A percentile compares a stretch with the other conserved stretches of the same genome.
Conservation (phyloP, 768 basidiomycete species). For the Macrolepiota albuminosa region DNA sequence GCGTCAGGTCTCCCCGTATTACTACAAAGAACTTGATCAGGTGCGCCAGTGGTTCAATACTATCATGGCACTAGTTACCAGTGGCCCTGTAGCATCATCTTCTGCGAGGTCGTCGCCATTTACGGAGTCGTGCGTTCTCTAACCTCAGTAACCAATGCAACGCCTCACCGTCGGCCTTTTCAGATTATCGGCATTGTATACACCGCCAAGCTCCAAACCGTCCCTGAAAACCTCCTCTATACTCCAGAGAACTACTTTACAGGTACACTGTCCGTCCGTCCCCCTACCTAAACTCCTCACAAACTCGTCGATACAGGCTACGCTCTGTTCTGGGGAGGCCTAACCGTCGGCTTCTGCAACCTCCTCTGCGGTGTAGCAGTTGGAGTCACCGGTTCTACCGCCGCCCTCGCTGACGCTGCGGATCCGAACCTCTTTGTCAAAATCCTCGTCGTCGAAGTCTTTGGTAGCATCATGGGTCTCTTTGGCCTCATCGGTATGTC, state of each 20-base stretch:
- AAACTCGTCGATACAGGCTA: constrained; percentile 48
- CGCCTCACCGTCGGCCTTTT: neutral
- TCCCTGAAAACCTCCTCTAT: constrained; percentile 68
- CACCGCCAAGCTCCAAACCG: constrained; percentile 67
- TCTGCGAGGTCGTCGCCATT: constrained; percentile 99
- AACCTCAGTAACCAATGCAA: neutral
- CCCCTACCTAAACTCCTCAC: neutral
- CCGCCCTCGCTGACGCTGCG: constrained; percentile 91
- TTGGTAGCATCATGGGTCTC: constrained; percentile 85
- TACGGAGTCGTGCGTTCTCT: constrained; percentile 78
- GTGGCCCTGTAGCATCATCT: constrained; percentile 71
- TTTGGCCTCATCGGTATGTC: constrained; percentile 88
- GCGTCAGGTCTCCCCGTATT: constrained; percentile 89
- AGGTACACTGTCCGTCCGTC: constrained; percentile 36
- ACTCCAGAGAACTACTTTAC: constrained; percentile 91
- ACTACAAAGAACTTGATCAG: constrained; percentile 97
- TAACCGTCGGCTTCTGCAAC: constrained; percentile 93
- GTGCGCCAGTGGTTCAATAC: constrained; percentile 35
- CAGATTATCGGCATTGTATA: constrained; percentile 97
- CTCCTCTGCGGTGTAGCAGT: constrained; percentile 92
- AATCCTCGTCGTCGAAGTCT: constrained; percentile 94
- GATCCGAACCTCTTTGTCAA: constrained; percentile 95
- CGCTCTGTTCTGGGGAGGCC: constrained; percentile 94
- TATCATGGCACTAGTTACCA: neutral
- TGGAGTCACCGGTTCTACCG: constrained; percentile 92